Percentiles rank a stretch among this genome's conserved stretches.
These are phyloP conservation scores for Rubia balearica DNA, from an alignment of 305 asterid genomes.

Conservation along the genomic window DNA sequence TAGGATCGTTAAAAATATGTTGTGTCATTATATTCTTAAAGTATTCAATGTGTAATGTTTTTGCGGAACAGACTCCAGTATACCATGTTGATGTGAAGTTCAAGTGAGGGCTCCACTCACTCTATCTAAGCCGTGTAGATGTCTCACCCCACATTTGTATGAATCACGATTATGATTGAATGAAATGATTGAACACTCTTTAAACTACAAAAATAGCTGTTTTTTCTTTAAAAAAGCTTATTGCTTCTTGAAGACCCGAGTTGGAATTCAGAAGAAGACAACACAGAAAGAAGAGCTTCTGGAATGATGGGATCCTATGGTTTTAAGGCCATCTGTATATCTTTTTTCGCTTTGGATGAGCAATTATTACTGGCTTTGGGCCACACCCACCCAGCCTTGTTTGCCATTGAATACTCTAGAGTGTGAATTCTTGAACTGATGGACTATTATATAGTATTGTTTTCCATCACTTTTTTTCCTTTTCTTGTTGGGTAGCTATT, in stretches of 20 bases:
- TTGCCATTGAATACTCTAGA: conserved; percentile 18
- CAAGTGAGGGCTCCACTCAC: too few species aligned
- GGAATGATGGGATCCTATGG: conserved; percentile 8
- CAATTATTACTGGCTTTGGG: conserved; percentile 19
- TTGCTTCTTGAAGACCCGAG: neutral
- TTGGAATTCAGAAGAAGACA: conserved; percentile 1
- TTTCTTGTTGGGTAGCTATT: neutral
- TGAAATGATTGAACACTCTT: too few species aligned
- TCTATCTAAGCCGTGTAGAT: too few species aligned
- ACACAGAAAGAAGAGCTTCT: neutral
- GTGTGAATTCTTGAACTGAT: conserved; percentile 11
- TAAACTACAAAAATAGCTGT: too few species aligned
- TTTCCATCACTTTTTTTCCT: neutral
- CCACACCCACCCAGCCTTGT: conserved; percentile 25
- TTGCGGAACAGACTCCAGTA: too few species aligned
- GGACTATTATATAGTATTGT: neutral
- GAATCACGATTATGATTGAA: too few species aligned
- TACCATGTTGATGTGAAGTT: too few species aligned
- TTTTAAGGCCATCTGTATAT: conserved; percentile 4
- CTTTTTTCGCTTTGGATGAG: neutral
- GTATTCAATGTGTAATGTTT: too few species aligned
- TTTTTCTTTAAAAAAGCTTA: neutral
- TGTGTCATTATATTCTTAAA: too few species aligned
- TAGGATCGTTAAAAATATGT: neutral
- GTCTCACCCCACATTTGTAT: too few species aligned